These are phyloP conservation scores for Anthostomella pinea DNA, from an alignment of 2,329 filamentous ascomycete species.

Conservation along the genomic window DNA sequence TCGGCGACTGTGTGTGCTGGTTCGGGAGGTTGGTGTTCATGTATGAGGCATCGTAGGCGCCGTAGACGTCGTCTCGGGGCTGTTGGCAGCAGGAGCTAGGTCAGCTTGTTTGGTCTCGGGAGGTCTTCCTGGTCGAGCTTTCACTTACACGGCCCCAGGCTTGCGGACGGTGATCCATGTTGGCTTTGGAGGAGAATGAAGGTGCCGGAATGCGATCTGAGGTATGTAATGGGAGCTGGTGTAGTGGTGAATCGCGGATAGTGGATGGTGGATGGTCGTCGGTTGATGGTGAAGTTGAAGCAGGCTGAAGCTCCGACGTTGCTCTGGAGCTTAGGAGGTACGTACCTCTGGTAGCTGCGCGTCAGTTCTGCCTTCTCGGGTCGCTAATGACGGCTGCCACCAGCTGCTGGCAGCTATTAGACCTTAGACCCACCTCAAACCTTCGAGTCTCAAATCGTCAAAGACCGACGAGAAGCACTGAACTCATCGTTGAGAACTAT, in stretches of 20 bases:
- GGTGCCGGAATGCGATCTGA: too few relatives aligned
- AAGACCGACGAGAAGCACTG: too few relatives aligned
- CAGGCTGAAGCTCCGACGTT: neutral
- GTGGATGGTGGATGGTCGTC: constrained; percentile 7
- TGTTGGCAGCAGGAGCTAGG: constrained; percentile 43
- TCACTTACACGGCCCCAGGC: constrained; percentile 67
- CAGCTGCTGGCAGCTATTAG: too few relatives aligned
- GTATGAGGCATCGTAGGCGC: constrained; percentile 84
- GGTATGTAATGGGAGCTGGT: constrained; percentile 9
- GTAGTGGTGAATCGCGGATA: neutral
- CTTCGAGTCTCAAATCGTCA: too few relatives aligned
- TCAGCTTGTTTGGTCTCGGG: constrained; percentile 13
- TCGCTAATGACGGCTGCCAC: neutral
- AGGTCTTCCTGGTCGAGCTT: constrained; percentile 2
- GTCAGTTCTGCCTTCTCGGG: constrained; percentile 2
- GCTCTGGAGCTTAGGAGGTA: too few relatives aligned
- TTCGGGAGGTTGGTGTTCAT: constrained; percentile 70
- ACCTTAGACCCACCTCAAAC: neutral
- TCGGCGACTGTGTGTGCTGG: constrained; percentile 85
- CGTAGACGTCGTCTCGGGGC: constrained; percentile 97
- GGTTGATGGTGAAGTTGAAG: constrained; percentile 10
- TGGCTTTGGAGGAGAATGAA: too few relatives aligned
- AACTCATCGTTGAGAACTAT: constrained; percentile 1
- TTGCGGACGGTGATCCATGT: constrained; percentile 71
- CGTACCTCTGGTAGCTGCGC: too few relatives aligned